phyloP scores from a whole-genome alignment of 352 stramenopile species.

The Phytophthora quininea region DNA sequence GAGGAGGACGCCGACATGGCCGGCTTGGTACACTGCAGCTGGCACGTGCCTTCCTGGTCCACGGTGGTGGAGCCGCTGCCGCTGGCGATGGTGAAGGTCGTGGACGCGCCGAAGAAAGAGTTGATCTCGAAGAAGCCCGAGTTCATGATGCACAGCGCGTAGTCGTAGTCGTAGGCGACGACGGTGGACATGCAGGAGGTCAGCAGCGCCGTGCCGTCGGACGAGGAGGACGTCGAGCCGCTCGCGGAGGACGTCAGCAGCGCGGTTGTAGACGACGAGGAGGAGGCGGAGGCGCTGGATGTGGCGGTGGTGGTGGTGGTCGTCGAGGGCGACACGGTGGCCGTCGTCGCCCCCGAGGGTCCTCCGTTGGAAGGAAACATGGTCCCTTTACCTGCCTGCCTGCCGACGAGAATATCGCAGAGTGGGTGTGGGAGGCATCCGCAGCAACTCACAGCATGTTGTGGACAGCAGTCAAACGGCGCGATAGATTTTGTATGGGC shows the following conservation, averaged over 20 bases:
- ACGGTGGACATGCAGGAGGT: constrained; percentile 46
- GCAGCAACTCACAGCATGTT: neutral
- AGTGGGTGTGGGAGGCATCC: neutral
- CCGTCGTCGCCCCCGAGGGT: neutral
- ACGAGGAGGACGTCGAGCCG: constrained; percentile 23
- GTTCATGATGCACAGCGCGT: constrained; percentile 72
- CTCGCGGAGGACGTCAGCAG: constrained; percentile 23
- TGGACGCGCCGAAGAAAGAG: constrained; percentile 10
- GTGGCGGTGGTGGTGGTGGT: neutral
- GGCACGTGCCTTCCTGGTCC: constrained; percentile 30
- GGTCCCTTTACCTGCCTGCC: neutral
- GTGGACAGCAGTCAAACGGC: neutral
- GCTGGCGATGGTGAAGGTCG: constrained; percentile 14
- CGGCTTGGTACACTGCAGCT: constrained; percentile 40
- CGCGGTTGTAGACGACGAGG: constrained; percentile 7
- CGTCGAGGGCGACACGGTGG: neutral
- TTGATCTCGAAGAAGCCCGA: constrained; percentile 58
- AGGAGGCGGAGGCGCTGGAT: neutral
- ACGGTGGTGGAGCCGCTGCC: constrained; percentile 12
- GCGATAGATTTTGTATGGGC: too few relatives aligned
- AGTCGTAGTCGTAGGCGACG: constrained; percentile 43
- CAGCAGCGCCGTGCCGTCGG: constrained; percentile 29
- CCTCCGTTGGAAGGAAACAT: neutral
- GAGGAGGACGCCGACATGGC: constrained; percentile 36
- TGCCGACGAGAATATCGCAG: neutral